These are phyloP conservation scores for Meripilus lineatus DNA, from an alignment of 1,284 basidiomycete genomes.

Conservation along the genomic window DNA sequence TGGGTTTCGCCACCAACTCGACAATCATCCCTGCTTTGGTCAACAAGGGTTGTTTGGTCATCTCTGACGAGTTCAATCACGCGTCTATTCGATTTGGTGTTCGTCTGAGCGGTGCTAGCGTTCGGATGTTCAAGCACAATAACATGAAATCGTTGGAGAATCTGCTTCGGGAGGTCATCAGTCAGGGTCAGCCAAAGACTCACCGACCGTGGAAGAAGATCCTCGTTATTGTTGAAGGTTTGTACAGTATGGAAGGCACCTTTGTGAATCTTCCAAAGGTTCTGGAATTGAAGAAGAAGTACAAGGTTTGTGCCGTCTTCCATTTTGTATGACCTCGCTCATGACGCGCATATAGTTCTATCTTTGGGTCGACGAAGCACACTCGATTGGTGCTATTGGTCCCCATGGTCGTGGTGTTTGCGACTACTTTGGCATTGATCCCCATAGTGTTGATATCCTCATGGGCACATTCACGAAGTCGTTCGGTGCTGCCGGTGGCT, in stretches of 20 bases:
- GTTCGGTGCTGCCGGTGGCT: constrained; percentile 96
- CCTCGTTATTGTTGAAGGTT: constrained; percentile 88
- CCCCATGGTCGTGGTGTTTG: constrained; percentile 92
- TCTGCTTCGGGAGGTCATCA: constrained; percentile 87
- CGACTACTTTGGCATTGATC: constrained; percentile 91
- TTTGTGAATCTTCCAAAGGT: constrained; percentile 83
- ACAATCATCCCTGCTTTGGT: constrained; percentile 93
- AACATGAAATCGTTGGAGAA: constrained; percentile 84
- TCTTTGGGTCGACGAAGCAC: constrained; percentile 95
- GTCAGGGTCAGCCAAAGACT: constrained; percentile 95
- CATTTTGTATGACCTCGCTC: constrained; percentile 2
- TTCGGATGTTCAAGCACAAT: constrained; percentile 97
- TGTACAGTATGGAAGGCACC: constrained; percentile 99
- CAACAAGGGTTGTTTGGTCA: constrained; percentile 89
- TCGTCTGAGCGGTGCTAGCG: constrained; percentile 83
- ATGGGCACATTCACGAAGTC: constrained; percentile 99
- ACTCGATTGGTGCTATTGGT: constrained; percentile 94
- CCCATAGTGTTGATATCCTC: constrained; percentile 82
- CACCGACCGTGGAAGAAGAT: constrained; percentile 99
- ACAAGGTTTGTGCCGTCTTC: constrained; percentile 67
- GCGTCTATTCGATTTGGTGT: constrained; percentile 94
- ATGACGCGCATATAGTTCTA: constrained; percentile 66
- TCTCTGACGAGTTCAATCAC: constrained; percentile 98
- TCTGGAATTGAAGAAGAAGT: constrained; percentile 88
- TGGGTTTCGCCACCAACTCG: constrained; percentile 99